phyloP scores from a whole-genome alignment of 2,329 filamentous ascomycete genomes.

The Thyridium curvatum region DNA sequence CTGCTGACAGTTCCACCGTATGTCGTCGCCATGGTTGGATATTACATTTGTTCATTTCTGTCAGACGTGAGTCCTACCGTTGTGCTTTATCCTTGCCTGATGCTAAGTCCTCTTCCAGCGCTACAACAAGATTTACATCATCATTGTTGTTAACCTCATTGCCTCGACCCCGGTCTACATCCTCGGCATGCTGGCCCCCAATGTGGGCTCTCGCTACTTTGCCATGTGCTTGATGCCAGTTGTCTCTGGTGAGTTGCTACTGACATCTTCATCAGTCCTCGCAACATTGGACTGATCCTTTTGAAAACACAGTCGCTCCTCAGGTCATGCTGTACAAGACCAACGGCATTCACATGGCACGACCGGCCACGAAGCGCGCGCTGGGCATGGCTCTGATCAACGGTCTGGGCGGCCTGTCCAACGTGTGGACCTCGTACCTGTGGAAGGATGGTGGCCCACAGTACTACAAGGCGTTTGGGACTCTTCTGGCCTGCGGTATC shows the following conservation, averaged over 20 bases:
- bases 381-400: slow-evolving; percentile 33
- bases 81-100: too few relatives aligned
- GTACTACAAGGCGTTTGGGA: slow-evolving; percentile 14
- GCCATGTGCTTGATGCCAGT: slow-evolving; percentile 34
- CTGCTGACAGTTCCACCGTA: slow-evolving; percentile 41
- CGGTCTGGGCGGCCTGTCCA: slow-evolving; percentile 23
- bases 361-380: slow-evolving; percentile 32
- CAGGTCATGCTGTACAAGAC: slow-evolving; percentile 34
- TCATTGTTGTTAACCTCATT: slow-evolving; percentile 25
- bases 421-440: slow-evolving; percentile 27
- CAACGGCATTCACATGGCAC: slow-evolving; percentile 19
- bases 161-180: slow-evolving; percentile 28
- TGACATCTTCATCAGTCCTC: too few relatives aligned
- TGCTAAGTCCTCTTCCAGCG: slow-evolving; percentile 5
- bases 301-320: slow-evolving; percentile 20
- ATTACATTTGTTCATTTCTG: too few relatives aligned
- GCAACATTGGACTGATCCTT: too few relatives aligned
- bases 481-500: slow-evolving; percentile 12
- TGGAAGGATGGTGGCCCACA: slow-evolving; percentile 12
- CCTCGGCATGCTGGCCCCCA: slow-evolving; percentile 27
- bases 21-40: slow-evolving; percentile 20
- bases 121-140: slow-evolving; percentile 25
- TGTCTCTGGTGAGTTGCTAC: slow-evolving; percentile 12
- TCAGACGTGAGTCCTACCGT: too few relatives aligned
- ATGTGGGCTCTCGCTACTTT: slow-evolving; percentile 32